Evolutionary conservation across 768 basidiomycete species (phyloP).

Genomic region (Termitomyces sp.): DNA sequence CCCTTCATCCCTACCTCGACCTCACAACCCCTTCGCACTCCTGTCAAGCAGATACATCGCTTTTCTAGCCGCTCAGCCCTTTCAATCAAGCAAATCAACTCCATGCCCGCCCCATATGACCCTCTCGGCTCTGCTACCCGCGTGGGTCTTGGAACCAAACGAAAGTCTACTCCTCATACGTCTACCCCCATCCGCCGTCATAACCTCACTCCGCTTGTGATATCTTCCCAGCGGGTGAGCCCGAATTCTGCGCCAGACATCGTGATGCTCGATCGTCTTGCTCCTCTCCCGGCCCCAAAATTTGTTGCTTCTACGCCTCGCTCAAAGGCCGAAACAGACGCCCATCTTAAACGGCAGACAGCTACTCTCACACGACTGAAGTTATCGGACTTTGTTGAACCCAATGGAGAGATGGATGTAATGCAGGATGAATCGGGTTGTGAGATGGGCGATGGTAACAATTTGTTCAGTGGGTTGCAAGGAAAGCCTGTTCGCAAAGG

Average conservation of each 20-base stretch:
- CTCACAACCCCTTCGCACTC: slow-evolving; percentile 54
- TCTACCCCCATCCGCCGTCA: slow-evolving; percentile 54
- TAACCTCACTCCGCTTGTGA: slow-evolving; percentile 41
- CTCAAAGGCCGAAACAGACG: slow-evolving; percentile 51
- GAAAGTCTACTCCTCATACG: slow-evolving; percentile 50
- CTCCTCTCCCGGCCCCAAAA: slow-evolving; percentile 48
- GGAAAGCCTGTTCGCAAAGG: slow-evolving; percentile 24
- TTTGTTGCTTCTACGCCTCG: slow-evolving; percentile 45
- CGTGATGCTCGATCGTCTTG: slow-evolving; percentile 44
- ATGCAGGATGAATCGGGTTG: slow-evolving; percentile 47
- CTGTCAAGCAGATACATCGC: slow-evolving; percentile 47
- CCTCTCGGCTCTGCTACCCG: slow-evolving; percentile 20
- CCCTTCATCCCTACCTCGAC: slow-evolving; percentile 38
- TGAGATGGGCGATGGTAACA: slow-evolving; percentile 40
- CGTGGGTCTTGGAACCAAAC: slow-evolving; percentile 53
- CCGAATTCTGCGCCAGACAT: slow-evolving; percentile 32
- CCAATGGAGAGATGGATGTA: slow-evolving; percentile 36
- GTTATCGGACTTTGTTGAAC: slow-evolving; percentile 49
- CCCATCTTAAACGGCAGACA: slow-evolving; percentile 45
- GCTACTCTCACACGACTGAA: slow-evolving; percentile 60
- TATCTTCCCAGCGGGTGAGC: slow-evolving; percentile 30
- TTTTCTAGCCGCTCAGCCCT: slow-evolving; percentile 37
- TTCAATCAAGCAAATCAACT: slow-evolving; percentile 29
- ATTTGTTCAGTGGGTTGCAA: slow-evolving; percentile 27
- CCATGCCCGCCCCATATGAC: slow-evolving; percentile 19